phyloP scores from a whole-genome alignment of 768 basidiomycete genomes.

The Lentinula raphanica region DNA sequence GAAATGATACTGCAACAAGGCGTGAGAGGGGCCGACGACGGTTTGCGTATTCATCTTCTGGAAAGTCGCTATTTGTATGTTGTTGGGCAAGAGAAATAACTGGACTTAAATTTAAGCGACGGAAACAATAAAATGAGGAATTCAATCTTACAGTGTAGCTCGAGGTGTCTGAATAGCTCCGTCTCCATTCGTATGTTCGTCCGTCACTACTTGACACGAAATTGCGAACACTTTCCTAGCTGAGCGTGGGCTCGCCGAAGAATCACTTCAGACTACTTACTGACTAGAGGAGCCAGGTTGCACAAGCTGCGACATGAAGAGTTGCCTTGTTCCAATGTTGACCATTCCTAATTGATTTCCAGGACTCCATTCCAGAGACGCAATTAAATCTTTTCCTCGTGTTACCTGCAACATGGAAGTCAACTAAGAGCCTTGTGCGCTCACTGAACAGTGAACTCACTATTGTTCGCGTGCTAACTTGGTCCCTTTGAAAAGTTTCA shows the following conservation, averaged over 20 bases:
- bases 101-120: conserved; percentile 17
- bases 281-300: conserved; percentile 43
- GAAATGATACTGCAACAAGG: conserved; percentile 60
- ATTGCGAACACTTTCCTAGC: conserved; percentile 41
- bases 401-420: conserved; percentile 28
- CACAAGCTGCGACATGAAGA: conserved; percentile 63
- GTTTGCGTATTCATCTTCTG: conserved; percentile 48
- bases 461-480: conserved; percentile 45
- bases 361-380: conserved; percentile 45
- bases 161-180: conserved; percentile 36
- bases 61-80: conserved; percentile 52
- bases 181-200: conserved; percentile 62
- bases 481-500: conserved; percentile 48
- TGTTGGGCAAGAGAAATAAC: conserved; percentile 41
- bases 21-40: conserved; percentile 60
- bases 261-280: conserved; percentile 30
- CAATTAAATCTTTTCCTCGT: conserved; percentile 39
- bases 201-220: conserved; percentile 55
- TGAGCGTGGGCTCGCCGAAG: conserved; percentile 6
- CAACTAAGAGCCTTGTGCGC: not conserved
- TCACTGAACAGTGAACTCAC: conserved; percentile 32
- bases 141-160: conserved; percentile 56
- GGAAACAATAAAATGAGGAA: conserved; percentile 1
- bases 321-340: conserved; percentile 46
- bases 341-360: conserved; percentile 52